Percentiles rank a stretch among this genome's conserved stretches.
These are phyloP conservation scores for Sarocladium brachiariae DNA, from an alignment of 2,329 filamentous ascomycete genomes.

Conservation along the genomic window DNA sequence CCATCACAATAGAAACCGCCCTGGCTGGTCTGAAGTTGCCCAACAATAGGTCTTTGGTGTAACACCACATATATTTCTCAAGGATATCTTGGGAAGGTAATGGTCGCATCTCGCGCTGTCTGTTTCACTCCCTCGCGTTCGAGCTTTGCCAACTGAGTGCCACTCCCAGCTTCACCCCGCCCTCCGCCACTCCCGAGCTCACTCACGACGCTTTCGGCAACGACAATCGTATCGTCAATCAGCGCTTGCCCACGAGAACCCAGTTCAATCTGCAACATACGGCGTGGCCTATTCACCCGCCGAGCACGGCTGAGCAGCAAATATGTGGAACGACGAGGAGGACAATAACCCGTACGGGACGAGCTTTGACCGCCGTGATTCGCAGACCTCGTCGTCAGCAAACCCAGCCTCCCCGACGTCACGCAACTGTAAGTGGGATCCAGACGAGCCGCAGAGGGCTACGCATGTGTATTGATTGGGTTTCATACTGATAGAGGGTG, in stretches of 20 bases:
- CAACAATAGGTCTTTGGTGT: not conserved
- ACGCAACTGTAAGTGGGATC: slow-evolving; percentile 48
- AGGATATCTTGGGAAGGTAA: too few relatives aligned
- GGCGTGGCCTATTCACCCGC: not conserved
- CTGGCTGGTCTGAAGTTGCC: not conserved
- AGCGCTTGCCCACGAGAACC: not conserved
- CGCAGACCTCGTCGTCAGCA: slow-evolving; percentile 60
- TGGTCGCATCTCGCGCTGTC: not conserved
- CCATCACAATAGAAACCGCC: slow-evolving; percentile 3
- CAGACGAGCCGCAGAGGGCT: too few relatives aligned
- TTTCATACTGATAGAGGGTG: not conserved
- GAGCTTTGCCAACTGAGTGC: not conserved
- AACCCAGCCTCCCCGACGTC: slow-evolving; percentile 56
- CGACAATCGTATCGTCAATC: slow-evolving; percentile 3
- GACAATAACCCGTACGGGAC: slow-evolving; percentile 95
- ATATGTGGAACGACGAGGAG: slow-evolving; percentile 93
- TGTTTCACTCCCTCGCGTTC: not conserved
- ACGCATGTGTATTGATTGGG: too few relatives aligned
- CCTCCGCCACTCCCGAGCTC: not conserved
- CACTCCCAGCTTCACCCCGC: not conserved
- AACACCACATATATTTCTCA: too few relatives aligned
- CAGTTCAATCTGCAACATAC: not conserved
- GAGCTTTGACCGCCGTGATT: slow-evolving; percentile 83
- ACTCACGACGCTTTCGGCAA: slow-evolving; percentile 5
- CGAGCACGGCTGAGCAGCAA: not conserved